A percentile compares a stretch with the other conserved stretches of the same genome.
Evolutionary conservation across 2,329 filamentous ascomycete species (phyloP).

Genomic region (Macrophomina phaseolina): DNA sequence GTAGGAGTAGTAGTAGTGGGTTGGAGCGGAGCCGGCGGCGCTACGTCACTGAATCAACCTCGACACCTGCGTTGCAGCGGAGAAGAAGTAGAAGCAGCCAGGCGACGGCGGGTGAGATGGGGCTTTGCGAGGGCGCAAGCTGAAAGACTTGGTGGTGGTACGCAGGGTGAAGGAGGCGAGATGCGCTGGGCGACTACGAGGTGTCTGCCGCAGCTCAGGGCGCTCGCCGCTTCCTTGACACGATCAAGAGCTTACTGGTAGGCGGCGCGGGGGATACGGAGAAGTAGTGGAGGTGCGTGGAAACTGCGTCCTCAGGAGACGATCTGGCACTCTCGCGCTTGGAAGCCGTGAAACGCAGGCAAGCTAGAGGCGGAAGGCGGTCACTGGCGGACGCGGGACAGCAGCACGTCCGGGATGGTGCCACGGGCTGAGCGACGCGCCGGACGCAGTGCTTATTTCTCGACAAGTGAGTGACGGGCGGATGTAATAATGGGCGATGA

Average conservation of each 20-base stretch:
- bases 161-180: slow-evolving; percentile 14
- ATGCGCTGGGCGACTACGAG: slow-evolving; percentile 13
- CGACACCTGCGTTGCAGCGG: slow-evolving; percentile 21
- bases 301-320: slow-evolving; percentile 26
- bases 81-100: slow-evolving; percentile 14
- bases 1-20: background rate
- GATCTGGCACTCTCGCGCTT: slow-evolving; percentile 23
- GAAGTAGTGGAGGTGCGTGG: slow-evolving; percentile 1
- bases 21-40: slow-evolving; percentile 19
- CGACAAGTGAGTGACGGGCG: slow-evolving; percentile 10
- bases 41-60: slow-evolving; percentile 28
- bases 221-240: slow-evolving; percentile 24
- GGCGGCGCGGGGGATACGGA: slow-evolving; percentile 15
- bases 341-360: slow-evolving; percentile 26
- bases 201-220: slow-evolving; percentile 1
- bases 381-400: slow-evolving; percentile 16
- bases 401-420: slow-evolving; percentile 22
- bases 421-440: slow-evolving; percentile 21
- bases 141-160: slow-evolving; percentile 25
- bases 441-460: slow-evolving; percentile 23
- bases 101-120: slow-evolving; percentile 19
- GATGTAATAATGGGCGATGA: slow-evolving; percentile 20
- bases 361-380: slow-evolving; percentile 25
- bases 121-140: slow-evolving; percentile 20
- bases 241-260: slow-evolving; percentile 20